These are phyloP conservation scores for Calonectria hongkongensis DNA, from an alignment of 2,329 filamentous ascomycete genomes.

Conservation along the genomic window DNA sequence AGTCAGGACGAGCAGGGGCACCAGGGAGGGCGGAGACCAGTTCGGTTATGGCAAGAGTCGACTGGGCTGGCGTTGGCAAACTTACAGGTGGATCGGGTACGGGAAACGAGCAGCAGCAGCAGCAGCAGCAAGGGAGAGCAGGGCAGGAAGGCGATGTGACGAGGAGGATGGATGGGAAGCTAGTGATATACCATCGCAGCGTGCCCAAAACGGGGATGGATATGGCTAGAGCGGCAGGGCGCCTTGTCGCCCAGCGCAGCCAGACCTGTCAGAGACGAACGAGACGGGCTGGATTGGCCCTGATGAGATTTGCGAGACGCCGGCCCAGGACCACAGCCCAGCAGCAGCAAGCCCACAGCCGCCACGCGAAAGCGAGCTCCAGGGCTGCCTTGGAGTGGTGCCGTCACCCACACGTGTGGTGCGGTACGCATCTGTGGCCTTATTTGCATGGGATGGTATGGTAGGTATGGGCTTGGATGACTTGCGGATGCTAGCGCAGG, in stretches of 20 bases:
- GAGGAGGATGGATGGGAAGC: conserved; percentile 37
- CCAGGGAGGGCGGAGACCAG: conserved; percentile 40
- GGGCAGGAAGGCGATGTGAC: conserved; percentile 37
- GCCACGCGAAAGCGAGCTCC: conserved; percentile 51
- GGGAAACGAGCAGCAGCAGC: conserved; percentile 34
- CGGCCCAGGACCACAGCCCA: conserved; percentile 50
- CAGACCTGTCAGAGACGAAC: conserved; percentile 46
- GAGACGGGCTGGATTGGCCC: conserved; percentile 43
- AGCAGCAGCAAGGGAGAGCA: conserved; percentile 39
- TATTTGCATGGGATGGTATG: conserved; percentile 51
- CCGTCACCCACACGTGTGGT: conserved; percentile 54
- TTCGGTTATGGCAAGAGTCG: conserved; percentile 42
- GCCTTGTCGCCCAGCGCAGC: conserved; percentile 43
- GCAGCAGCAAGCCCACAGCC: conserved; percentile 44
- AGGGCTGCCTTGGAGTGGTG: conserved; percentile 47
- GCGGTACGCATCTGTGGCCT: conserved; percentile 52
- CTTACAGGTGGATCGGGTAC: conserved; percentile 38
- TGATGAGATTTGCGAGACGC: conserved; percentile 53
- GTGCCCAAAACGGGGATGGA: conserved; percentile 33
- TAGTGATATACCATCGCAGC: conserved; percentile 44
- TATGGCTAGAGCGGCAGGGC: conserved; percentile 38
- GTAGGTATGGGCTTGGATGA: conserved; percentile 50
- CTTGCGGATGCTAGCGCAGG: conserved; percentile 55
- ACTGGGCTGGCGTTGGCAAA: conserved; percentile 37
- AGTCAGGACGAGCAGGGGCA: conserved; percentile 43